phyloP scores from a whole-genome alignment of 768 basidiomycete genomes.

The Suillus ampliporus region DNA sequence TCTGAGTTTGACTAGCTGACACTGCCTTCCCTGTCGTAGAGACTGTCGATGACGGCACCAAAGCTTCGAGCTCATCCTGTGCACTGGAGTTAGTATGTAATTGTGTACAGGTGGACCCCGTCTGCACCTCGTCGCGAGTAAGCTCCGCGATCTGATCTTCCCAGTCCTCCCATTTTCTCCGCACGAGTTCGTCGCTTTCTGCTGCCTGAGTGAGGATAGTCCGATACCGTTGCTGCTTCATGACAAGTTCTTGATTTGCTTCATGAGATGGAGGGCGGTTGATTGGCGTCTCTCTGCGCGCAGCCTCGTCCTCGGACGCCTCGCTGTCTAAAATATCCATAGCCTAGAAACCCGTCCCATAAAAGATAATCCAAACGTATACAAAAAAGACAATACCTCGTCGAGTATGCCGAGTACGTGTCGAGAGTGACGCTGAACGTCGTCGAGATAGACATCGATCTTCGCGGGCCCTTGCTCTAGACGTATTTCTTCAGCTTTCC shows the following conservation, averaged over 20 bases:
- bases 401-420: conserved; percentile 68
- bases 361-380: conserved; percentile 5
- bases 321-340: conserved; percentile 92
- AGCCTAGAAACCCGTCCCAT: conserved; percentile 53
- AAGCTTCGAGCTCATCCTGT: conserved; percentile 68
- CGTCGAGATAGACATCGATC: conserved; percentile 74
- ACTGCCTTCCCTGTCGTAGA: conserved; percentile 37
- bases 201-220: conserved; percentile 73
- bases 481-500: conserved; percentile 85
- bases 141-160: conserved; percentile 72
- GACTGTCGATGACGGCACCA: conserved; percentile 70
- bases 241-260: conserved; percentile 75
- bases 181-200: conserved; percentile 76
- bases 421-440: conserved; percentile 68
- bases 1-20: conserved; percentile 55
- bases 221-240: conserved; percentile 74
- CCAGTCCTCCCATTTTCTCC: conserved; percentile 91
- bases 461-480: conserved; percentile 74
- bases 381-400: conserved; percentile 59
- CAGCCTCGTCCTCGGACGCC: conserved; percentile 81
- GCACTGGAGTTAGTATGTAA: conserved; percentile 13
- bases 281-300: conserved; percentile 54
- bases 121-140: conserved; percentile 62
- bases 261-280: conserved; percentile 74
- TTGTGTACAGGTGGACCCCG: no score